Conservation (phyloP, 352 stramenopile genomes). For the Phytophthora idaei region DNA sequence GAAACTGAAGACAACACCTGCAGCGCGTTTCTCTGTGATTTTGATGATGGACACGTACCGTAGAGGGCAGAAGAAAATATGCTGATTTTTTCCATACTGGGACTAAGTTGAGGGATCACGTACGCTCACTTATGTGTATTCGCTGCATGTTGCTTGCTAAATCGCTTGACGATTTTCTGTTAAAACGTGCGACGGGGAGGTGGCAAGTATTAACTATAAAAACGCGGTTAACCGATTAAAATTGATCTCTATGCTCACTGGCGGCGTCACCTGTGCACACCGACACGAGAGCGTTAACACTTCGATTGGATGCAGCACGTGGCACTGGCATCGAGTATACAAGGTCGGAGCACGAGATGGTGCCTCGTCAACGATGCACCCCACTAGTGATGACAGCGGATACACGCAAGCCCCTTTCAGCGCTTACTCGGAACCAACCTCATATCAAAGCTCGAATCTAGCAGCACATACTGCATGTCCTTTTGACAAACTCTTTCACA, state of each 20-base stretch:
- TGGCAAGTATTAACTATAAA: not conserved
- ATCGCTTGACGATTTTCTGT: not conserved
- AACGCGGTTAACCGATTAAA: conserved; percentile 4
- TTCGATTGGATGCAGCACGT: conserved; percentile 20
- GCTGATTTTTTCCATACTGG: too few relatives aligned
- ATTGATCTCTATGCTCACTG: too few relatives aligned
- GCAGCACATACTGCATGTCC: too few relatives aligned
- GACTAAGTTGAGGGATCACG: not conserved
- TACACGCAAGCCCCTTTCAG: not conserved
- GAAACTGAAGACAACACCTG: conserved; percentile 5
- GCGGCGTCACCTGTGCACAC: too few relatives aligned
- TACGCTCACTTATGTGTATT: conserved; percentile 13
- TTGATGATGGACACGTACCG: conserved; percentile 9
- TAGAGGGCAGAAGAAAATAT: not conserved
- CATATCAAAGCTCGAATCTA: too few relatives aligned
- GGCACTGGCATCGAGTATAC: not conserved
- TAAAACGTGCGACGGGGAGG: conserved; percentile 6
- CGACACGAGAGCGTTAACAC: conserved; percentile 11
- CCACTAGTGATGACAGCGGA: not conserved
- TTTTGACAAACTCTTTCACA: too few relatives aligned
- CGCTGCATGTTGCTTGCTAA: too few relatives aligned
- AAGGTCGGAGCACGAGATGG: not conserved
- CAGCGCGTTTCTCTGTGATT: conserved; percentile 22
- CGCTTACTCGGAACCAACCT: too few relatives aligned
- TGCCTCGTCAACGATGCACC: not conserved